A percentile compares a stretch with the other conserved stretches of the same genome.
phyloP scores from a whole-genome alignment of 2,329 filamentous ascomycete genomes.

The Pseudocercospora cruenta region DNA sequence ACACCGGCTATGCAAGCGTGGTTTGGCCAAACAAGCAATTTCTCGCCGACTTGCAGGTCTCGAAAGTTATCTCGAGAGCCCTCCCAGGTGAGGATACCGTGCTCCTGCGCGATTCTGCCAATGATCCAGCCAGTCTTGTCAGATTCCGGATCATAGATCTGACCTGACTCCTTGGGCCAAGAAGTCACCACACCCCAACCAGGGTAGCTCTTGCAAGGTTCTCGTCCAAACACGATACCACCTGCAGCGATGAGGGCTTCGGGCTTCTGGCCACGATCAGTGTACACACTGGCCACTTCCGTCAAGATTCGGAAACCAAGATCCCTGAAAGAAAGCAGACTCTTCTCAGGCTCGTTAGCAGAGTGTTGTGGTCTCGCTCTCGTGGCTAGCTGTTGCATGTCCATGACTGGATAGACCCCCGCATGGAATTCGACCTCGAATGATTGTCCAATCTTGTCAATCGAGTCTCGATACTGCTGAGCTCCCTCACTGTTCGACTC shows the following conservation, averaged over 20 bases:
- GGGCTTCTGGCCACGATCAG: constrained; percentile 56
- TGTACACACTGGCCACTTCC: constrained; percentile 72
- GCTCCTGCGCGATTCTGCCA: constrained; percentile 74
- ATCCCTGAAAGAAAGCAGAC: constrained; percentile 53
- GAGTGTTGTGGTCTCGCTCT: constrained; percentile 57
- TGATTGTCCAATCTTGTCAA: constrained; percentile 42
- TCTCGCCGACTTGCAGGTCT: constrained; percentile 64
- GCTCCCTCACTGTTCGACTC: constrained; percentile 41
- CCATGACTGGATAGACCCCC: constrained; percentile 74
- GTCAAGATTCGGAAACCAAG: constrained; percentile 71
- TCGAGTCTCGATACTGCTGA: constrained; percentile 36
- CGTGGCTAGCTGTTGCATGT: constrained; percentile 78
- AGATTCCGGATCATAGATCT: constrained; percentile 44
- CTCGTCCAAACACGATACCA: constrained; percentile 70
- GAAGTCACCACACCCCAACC: constrained; percentile 72
- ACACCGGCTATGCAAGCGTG: constrained; percentile 78
- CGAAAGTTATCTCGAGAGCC: constrained; percentile 48
- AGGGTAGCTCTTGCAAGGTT: constrained; percentile 70
- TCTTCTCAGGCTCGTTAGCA: constrained; percentile 32
- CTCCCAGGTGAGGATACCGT: constrained; percentile 70
- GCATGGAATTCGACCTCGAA: constrained; percentile 70
- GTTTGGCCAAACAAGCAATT: constrained; percentile 75
- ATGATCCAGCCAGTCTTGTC: constrained; percentile 65
- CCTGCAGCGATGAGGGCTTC: constrained; percentile 74
- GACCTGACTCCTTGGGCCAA: constrained; percentile 51